phyloP scores from a whole-genome alignment of 2,329 filamentous ascomycete genomes.

The Fusarium sp. region DNA sequence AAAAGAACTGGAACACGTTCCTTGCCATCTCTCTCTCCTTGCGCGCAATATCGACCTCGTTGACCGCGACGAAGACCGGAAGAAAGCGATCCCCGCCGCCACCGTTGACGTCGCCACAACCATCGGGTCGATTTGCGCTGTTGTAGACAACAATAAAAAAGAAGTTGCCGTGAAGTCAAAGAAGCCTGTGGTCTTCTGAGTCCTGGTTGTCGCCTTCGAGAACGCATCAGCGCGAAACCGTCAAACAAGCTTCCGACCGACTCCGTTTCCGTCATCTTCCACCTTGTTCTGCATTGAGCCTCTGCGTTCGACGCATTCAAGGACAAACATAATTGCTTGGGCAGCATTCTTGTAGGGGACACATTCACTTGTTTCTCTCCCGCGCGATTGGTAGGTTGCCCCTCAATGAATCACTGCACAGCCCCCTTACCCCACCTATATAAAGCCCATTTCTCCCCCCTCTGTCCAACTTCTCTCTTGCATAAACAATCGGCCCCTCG shows the following conservation, averaged over 20 bases:
- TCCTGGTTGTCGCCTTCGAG: constrained; percentile 37
- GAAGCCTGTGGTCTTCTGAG: constrained; percentile 39
- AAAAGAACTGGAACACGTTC: constrained; percentile 63
- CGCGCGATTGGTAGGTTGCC: constrained; percentile 74
- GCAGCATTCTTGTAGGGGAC: constrained; percentile 78
- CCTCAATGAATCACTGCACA: constrained; percentile 45
- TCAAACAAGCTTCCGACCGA: constrained; percentile 14
- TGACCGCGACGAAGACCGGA: constrained; percentile 54
- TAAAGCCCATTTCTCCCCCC: constrained; percentile 44
- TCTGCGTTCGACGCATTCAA: constrained; percentile 41
- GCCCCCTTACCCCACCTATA: constrained; percentile 45
- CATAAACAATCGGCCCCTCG: constrained; percentile 39
- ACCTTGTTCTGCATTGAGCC: constrained; percentile 42
- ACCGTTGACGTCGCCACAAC: constrained; percentile 52
- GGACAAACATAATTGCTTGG: constrained; percentile 39
- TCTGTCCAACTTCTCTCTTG: constrained; percentile 38
- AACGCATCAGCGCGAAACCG: constrained; percentile 13
- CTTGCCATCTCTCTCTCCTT: constrained; percentile 52
- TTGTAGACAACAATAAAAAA: constrained; percentile 57
- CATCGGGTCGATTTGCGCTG: constrained; percentile 54
- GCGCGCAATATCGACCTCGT: constrained; percentile 54
- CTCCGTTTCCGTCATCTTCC: constrained; percentile 14
- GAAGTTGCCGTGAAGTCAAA: constrained; percentile 54
- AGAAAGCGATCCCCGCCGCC: constrained; percentile 53
- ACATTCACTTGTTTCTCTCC: constrained; percentile 99